phyloP scores from a whole-genome alignment of 202 grass and related monocot species.

The Schoenoplectus triqueter region DNA sequence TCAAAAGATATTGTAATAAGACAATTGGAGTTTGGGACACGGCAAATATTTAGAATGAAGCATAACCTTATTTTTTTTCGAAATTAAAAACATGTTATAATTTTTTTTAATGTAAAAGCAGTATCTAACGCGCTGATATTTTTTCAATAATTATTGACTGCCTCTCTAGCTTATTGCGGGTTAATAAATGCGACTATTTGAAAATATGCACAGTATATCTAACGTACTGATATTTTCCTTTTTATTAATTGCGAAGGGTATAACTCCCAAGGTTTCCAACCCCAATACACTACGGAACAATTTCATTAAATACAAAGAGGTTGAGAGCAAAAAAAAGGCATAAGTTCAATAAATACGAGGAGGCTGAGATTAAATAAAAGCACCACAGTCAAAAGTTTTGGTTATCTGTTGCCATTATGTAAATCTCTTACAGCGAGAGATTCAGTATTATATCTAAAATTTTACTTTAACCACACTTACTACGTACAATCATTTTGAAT shows the following conservation, averaged over 20 bases:
- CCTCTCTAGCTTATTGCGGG: neutral
- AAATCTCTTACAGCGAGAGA: neutral
- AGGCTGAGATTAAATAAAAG: neutral
- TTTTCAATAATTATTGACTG: too few relatives aligned
- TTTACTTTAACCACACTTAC: too few relatives aligned
- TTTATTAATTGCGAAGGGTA: conserved; percentile 6
- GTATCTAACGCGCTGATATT: too few relatives aligned
- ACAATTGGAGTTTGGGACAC: too few relatives aligned
- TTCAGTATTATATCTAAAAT: neutral
- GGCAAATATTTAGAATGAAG: too few relatives aligned
- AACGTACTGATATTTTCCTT: neutral
- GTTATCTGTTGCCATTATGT: neutral
- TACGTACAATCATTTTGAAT: too few relatives aligned
- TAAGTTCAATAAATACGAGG: neutral
- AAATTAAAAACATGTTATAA: too few relatives aligned
- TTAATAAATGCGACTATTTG: neutral
- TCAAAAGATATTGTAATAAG: too few relatives aligned
- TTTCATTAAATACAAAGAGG: neutral
- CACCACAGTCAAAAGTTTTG: neutral
- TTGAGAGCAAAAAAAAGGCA: neutral
- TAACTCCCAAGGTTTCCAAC: neutral
- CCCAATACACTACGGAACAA: conserved; percentile 12
- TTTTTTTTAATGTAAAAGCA: too few relatives aligned
- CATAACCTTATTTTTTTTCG: too few relatives aligned
- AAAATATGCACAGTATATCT: conserved; percentile 13